Evolutionary conservation across 352 stramenopile species (phyloP).

Genomic region (Phytophthora citricola): DNA sequence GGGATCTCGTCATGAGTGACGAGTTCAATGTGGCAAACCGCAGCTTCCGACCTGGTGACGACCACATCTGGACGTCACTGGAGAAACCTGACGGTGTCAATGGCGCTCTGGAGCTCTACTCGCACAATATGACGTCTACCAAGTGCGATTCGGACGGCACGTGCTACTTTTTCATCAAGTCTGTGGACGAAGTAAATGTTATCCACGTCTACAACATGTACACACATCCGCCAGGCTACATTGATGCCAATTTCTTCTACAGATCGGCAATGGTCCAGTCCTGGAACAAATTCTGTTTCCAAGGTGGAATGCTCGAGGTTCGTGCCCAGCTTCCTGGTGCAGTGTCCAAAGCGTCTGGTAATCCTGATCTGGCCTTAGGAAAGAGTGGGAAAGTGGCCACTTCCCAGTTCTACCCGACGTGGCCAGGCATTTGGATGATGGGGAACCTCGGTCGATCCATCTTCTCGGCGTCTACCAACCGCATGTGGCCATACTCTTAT

Average conservation of each 20-base stretch:
- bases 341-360: not conserved
- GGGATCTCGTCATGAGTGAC: constrained; percentile 6
- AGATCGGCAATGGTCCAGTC: not conserved
- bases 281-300: not conserved
- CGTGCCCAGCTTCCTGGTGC: constrained; percentile 1
- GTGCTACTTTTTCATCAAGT: constrained; percentile 4
- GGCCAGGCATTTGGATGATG: constrained; percentile 1
- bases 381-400: constrained; percentile 1
- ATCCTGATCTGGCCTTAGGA: not conserved
- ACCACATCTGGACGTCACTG: constrained; percentile 3
- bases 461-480: constrained; percentile 7
- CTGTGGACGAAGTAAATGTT: constrained; percentile 1
- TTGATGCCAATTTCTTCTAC: constrained; percentile 1
- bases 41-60: constrained; percentile 8
- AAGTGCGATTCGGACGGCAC: not conserved
- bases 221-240: not conserved
- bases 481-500: constrained; percentile 7
- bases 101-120: constrained; percentile 4
- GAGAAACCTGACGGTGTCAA: constrained; percentile 7
- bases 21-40: constrained; percentile 8
- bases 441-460: constrained; percentile 2
- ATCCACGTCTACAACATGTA: constrained; percentile 10
- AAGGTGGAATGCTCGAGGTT: constrained; percentile 7
- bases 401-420: not conserved
- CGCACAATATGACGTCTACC: constrained; percentile 5